Evolutionary conservation across 495 filamentous ascomycete genomes (phyloP).

Genomic region (Penicillium canescens): DNA sequence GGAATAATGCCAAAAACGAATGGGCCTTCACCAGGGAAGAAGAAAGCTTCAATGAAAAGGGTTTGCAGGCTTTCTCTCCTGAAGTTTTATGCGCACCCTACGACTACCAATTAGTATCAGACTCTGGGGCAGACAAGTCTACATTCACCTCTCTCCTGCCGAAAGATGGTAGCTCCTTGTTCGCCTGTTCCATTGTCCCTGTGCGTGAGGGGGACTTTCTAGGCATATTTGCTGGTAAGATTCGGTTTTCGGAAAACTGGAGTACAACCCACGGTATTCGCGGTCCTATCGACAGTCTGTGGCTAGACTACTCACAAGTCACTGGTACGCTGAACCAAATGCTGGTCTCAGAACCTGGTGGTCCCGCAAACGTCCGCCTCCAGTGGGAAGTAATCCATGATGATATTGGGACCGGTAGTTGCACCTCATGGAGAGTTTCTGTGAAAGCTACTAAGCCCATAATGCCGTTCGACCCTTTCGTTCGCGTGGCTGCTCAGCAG

Average conservation of each 20-base stretch:
- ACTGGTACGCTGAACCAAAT: slow-evolving; percentile 27
- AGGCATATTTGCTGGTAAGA: slow-evolving; percentile 20
- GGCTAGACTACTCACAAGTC: slow-evolving; percentile 27
- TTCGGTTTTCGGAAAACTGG: slow-evolving; percentile 19
- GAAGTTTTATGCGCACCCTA: too few species aligned
- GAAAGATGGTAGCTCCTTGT: slow-evolving; percentile 5
- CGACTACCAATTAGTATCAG: not conserved
- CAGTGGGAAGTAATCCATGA: slow-evolving; percentile 16
- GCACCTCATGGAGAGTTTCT: slow-evolving; percentile 19
- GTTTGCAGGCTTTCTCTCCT: too few species aligned
- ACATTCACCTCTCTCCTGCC: slow-evolving; percentile 12
- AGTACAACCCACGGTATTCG: slow-evolving; percentile 10
- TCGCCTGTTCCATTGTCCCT: slow-evolving; percentile 13
- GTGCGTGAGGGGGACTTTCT: slow-evolving; percentile 17
- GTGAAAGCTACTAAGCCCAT: slow-evolving; percentile 21
- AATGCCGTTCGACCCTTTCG: slow-evolving; percentile 13
- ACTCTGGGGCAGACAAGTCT: slow-evolving; percentile 13
- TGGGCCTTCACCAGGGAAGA: slow-evolving; percentile 5
- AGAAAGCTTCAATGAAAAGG: slow-evolving; percentile 13
- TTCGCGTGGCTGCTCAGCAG: slow-evolving; percentile 18
- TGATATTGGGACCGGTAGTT: slow-evolving; percentile 3
- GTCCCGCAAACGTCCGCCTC: slow-evolving; percentile 20
- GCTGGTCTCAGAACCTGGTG: slow-evolving; percentile 16
- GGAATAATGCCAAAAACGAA: slow-evolving; percentile 14
- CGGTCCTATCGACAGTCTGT: slow-evolving; percentile 20